A percentile compares a stretch with the other conserved stretches of the same genome.
phyloP scores from a whole-genome alignment of 768 basidiomycete genomes.

The Russula vinacea region DNA sequence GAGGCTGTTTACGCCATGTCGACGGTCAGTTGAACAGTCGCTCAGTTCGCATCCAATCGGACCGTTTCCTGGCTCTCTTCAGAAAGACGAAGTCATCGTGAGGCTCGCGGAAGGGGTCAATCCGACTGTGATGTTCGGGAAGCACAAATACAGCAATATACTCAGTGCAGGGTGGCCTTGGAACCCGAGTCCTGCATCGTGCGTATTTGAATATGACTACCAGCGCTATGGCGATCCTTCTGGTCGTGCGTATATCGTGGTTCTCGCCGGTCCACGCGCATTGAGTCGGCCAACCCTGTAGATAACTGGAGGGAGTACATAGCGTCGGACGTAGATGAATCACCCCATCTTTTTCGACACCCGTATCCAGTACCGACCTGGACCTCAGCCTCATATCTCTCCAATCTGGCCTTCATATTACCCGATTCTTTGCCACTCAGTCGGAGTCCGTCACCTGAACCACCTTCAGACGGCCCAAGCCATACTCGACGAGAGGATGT shows the following conservation, averaged over 20 bases:
- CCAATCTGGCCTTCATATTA: not conserved
- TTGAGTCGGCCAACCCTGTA: slow-evolving; percentile 2
- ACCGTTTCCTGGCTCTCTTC: slow-evolving; percentile 8
- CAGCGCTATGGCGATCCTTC: slow-evolving; percentile 21
- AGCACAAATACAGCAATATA: slow-evolving; percentile 22
- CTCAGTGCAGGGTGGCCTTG: slow-evolving; percentile 11
- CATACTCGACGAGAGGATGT: not conserved
- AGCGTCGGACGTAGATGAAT: not conserved
- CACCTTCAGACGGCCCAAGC: not conserved
- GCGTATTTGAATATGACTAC: slow-evolving; percentile 23
- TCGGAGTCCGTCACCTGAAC: slow-evolving; percentile 12
- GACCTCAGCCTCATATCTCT: slow-evolving; percentile 12
- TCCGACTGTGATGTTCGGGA: slow-evolving; percentile 17
- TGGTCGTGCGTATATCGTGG: slow-evolving; percentile 16
- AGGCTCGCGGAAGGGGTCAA: slow-evolving; percentile 14
- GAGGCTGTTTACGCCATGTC: slow-evolving; percentile 27
- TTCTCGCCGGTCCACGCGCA: not conserved
- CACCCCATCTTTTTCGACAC: slow-evolving; percentile 12
- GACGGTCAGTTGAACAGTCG: slow-evolving; percentile 23
- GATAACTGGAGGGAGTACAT: slow-evolving; percentile 25
- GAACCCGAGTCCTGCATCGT: slow-evolving; percentile 12
- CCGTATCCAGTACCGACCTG: slow-evolving; percentile 27
- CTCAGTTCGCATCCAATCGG: not conserved
- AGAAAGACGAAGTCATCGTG: slow-evolving; percentile 27
- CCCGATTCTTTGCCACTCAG: slow-evolving; percentile 17